Conservation (phyloP, 2,329 filamentous ascomycete species). For the Arthrocladium fulminans region DNA sequence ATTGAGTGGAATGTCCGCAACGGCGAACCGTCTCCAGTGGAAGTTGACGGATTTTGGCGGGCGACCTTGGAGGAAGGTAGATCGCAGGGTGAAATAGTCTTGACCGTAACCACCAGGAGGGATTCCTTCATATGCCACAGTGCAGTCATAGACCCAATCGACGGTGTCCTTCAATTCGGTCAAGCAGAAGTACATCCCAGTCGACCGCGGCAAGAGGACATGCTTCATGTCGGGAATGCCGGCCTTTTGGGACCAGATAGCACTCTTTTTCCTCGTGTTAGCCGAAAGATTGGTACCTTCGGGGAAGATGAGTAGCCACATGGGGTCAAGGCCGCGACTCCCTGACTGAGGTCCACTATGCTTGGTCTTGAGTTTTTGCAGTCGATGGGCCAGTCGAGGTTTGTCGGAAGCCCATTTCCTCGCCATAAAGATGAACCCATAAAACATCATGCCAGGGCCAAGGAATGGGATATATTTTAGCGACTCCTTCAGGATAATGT, state of each 20-base stretch:
- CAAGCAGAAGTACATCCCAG: constrained; percentile 53
- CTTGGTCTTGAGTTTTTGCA: constrained; percentile 46
- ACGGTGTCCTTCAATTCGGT: constrained; percentile 50
- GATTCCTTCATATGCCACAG: constrained; percentile 88
- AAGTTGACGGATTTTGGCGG: constrained; percentile 94
- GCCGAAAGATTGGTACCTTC: constrained; percentile 55
- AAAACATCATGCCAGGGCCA: constrained; percentile 56
- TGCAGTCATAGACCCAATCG: constrained; percentile 67
- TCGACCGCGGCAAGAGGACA: constrained; percentile 52
- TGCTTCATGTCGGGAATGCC: constrained; percentile 51
- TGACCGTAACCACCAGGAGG: constrained; percentile 86
- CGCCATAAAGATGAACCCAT: constrained; percentile 58
- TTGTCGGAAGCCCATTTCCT: constrained; percentile 56
- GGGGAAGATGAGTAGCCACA: constrained; percentile 60
- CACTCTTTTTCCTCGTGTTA: constrained; percentile 48
- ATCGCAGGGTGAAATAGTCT: constrained; percentile 74
- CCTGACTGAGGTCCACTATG: constrained; percentile 42
- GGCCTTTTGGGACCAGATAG: constrained; percentile 49
- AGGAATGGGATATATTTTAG: constrained; percentile 54
- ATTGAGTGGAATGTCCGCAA: constrained; percentile 72
- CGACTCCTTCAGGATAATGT: constrained; percentile 59
- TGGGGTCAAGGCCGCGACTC: constrained; percentile 44
- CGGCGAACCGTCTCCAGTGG: constrained; percentile 80
- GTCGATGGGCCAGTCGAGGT: constrained; percentile 48
- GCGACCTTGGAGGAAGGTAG: constrained; percentile 79